Evolutionary conservation across 495 filamentous ascomycete species (phyloP), one percentile per base, ranked within the genome.

Genomic region (Polyplosphaeria fusca): DNA sequence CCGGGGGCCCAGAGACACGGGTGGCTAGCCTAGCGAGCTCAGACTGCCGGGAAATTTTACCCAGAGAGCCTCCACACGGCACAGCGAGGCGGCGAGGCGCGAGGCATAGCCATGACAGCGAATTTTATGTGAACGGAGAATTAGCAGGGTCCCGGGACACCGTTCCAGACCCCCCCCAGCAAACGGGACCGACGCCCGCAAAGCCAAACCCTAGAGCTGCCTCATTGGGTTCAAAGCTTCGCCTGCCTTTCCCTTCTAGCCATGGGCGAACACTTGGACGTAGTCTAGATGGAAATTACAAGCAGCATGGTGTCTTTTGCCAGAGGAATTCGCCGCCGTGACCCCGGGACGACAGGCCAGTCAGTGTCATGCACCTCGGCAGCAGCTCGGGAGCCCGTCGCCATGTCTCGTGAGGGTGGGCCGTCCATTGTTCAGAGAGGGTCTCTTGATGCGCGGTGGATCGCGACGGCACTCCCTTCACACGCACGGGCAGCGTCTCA

Each of bases 331-430:
- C 52, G 52, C 43, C 43, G 54, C 54, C 32, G 45, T 50, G 35
- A 58, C 14, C 22, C 52, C 42, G 41, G 18, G 20, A 26, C 20
- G 38, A n/a, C n/a, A n/a, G n/a, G n/a, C n/a, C n/a, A 20, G 27
- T n/a, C 45, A 35, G 28, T 46, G 52, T 55, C 52, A 55, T 38
- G 47, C 47, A n/a, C 4, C 9, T 35, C 4, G 23, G 25, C 24
- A 7, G 3, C 18, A 5, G 18, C 32, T 51, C 41, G 41, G 28
- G 20, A 47, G 1, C 13, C 12, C 23, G 19, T 19, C 19, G 25
- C 24, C 25, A 25, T 55, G 41, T 47, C 52, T 55, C 52, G 42
- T 47, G 52, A 55, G 16, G 27, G 52, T 56, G 43, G 53, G 53
- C 22, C 51, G 19, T 42, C 9, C 9, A 19, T 5, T 20, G 38